These are phyloP conservation scores for Xylaria sp. DNA, from an alignment of 2,329 filamentous ascomycete genomes.

Conservation along the genomic window DNA sequence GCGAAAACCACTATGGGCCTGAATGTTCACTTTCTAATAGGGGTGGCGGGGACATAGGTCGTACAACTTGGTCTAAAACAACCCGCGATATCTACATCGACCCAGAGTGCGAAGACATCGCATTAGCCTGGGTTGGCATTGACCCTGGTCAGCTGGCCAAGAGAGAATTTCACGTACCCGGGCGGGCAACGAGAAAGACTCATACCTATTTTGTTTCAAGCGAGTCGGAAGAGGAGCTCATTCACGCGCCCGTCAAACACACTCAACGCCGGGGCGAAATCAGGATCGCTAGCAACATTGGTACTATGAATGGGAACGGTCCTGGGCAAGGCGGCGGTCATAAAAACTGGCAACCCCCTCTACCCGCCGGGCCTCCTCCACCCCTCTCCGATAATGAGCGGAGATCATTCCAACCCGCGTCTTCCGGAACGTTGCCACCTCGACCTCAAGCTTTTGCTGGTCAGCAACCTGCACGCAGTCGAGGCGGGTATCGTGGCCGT, in stretches of 20 bases:
- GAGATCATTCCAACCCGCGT: slow-evolving; percentile 35
- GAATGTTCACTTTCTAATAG: slow-evolving; percentile 59
- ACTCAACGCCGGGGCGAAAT: slow-evolving; percentile 42
- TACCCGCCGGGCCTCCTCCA: slow-evolving; percentile 45
- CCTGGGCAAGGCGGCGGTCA: slow-evolving; percentile 27
- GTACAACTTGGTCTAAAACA: slow-evolving; percentile 63
- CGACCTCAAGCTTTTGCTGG: slow-evolving; percentile 37
- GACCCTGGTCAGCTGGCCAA: slow-evolving; percentile 20
- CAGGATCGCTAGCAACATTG: slow-evolving; percentile 47
- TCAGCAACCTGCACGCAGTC: slow-evolving; percentile 39
- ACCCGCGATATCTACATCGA: slow-evolving; percentile 64
- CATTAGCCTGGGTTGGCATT: slow-evolving; percentile 51
- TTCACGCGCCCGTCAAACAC: slow-evolving; percentile 45
- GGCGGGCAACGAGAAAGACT: slow-evolving; percentile 43
- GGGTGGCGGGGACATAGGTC: slow-evolving; percentile 43
- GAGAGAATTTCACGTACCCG: slow-evolving; percentile 44
- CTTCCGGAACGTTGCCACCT: slow-evolving; percentile 42
- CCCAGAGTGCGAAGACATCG: slow-evolving; percentile 53
- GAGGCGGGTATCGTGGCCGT: slow-evolving; percentile 49
- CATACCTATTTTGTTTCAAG: slow-evolving; percentile 50
- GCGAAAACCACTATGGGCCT: slow-evolving; percentile 64
- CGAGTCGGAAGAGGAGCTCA: slow-evolving; percentile 50
- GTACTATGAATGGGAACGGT: slow-evolving; percentile 26
- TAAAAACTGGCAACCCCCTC: slow-evolving; percentile 41
- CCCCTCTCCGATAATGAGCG: slow-evolving; percentile 18